Evolutionary conservation across 208 protist genomes (phyloP).

Genomic region (Acanthamoeba healyi): DNA sequence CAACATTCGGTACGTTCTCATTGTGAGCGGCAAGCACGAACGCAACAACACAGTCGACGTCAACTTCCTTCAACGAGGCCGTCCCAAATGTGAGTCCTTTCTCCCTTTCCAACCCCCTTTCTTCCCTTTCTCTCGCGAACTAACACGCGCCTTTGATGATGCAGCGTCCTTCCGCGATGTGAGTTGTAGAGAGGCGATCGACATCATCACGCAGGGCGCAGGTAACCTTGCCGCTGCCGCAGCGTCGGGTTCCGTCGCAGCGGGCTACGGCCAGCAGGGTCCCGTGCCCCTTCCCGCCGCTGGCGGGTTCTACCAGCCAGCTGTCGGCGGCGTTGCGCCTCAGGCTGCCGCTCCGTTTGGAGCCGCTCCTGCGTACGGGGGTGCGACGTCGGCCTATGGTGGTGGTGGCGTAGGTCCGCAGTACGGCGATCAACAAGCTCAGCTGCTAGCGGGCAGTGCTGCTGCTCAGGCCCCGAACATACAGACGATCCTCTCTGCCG

Average conservation of each 20-base stretch:
- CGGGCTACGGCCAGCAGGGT: not conserved
- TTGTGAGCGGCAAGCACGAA: conserved; percentile 69
- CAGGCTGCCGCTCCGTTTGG: not conserved
- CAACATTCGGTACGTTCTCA: conserved; percentile 61
- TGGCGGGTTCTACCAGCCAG: not conserved
- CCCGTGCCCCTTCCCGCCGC: not conserved
- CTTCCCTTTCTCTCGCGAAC: not conserved
- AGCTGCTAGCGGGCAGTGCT: not conserved
- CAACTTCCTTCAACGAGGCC: conserved; percentile 11
- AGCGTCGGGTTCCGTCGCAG: not conserved
- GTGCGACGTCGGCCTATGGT: not conserved
- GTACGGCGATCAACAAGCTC: not conserved
- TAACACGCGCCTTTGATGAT: too few relatives aligned
- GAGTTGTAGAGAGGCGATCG: conserved; percentile 75
- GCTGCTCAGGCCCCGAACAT: not conserved
- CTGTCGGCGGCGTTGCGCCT: not conserved
- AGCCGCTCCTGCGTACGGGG: not conserved
- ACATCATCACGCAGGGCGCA: conserved; percentile 59
- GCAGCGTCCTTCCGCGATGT: conserved; percentile 37
- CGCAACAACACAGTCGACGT: conserved; percentile 38
- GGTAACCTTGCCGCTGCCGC: not conserved
- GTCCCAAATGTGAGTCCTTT: not conserved
- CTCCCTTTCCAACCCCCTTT: not conserved
- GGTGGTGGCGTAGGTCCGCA: not conserved
- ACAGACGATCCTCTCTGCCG: not conserved